A percentile compares a stretch with the other conserved stretches of the same genome.
Evolutionary conservation across 23 red algal genomes (phyloP).

Genomic region (Chondrus crispus): DNA sequence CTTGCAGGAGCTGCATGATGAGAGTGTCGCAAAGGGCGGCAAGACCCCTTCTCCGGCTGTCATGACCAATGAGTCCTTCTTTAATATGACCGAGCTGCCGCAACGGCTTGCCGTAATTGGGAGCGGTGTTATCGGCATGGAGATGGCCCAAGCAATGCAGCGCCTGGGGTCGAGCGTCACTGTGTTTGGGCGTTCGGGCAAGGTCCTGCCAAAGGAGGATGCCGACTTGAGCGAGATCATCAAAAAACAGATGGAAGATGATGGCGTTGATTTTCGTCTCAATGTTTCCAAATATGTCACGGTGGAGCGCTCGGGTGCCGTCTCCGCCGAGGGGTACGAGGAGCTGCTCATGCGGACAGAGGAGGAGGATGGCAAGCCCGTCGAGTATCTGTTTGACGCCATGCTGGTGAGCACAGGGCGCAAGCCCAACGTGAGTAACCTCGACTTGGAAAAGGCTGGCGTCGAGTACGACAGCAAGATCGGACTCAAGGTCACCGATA

Average conservation of each 20-base stretch:
- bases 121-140: conserved; percentile 72
- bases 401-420: conserved; percentile 58
- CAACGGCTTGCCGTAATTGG: conserved; percentile 66
- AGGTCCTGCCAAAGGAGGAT: conserved; percentile 78
- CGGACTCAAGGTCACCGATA: conserved; percentile 54
- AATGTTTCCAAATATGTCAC: conserved; percentile 38
- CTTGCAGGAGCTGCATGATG: conserved; percentile 31
- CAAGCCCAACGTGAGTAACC: conserved; percentile 56
- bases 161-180: conserved; percentile 51
- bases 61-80: conserved; percentile 76
- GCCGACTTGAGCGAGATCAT: conserved; percentile 43
- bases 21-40: conserved; percentile 31
- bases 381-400: conserved; percentile 67
- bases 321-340: conserved; percentile 28
- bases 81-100: conserved; percentile 70
- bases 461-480: conserved; percentile 61
- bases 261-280: conserved; percentile 55
- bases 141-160: conserved; percentile 68
- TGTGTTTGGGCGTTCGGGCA: conserved; percentile 64
- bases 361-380: conserved; percentile 1
- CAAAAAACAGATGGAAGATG: conserved; percentile 51
- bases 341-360: conserved; percentile 39
- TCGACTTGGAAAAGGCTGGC: conserved; percentile 54
- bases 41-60: conserved; percentile 28
- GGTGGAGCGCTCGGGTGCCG: conserved; percentile 40